Base-by-base conservation (phyloP, 441 rosid species). In the Pelargonium australe region DNA sequence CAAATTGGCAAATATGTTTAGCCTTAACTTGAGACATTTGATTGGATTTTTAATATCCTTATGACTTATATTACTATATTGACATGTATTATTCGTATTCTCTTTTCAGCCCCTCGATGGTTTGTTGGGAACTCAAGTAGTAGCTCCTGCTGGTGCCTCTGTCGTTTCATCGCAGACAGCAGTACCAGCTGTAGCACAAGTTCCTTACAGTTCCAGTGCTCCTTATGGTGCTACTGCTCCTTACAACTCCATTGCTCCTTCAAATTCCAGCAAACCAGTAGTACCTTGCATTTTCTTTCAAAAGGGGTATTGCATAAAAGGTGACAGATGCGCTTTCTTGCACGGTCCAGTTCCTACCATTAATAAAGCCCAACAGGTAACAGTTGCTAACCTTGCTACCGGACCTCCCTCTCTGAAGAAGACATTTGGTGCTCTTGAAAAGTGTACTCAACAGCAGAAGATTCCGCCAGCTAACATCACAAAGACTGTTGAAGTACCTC, bases 41-140 rank as follows among this genome's bases (percentile, higher is more conserved):
- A 28, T 28, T 2, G 31, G 2, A 28, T 28, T 28, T 28, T 28
- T 28, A 0, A 2, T 28, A 28, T 28, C 31, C 31, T 28, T 28
- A 28, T 4, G 16, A 9, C 58, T 0, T 51, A 16, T 13, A 14
- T 51, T 5, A 51, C 17, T 13, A 13, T 51, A 12, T n/a, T 51
- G 58, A 51, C 58, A 4, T 51, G 58, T 4, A 6, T 37, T 66
- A 16, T 58, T 13, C 4, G 2, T 62, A 23, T 57, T 74, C 16
- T 55, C 23, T n/a, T 81, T 77, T 72, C 85, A 92, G 98, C 97
- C 97, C 47, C 92, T 92, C 70, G 98, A 92, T 79, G 91, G 89
- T 34, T 82, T 90, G 84, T 73, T 86, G 74, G 98, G 92, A 73
- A 75, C 76, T 34, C 89, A 84, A 79, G 85, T 72, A 13, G 74